Conservation (phyloP, 179 eudicot genomes). For the Beta macrorhiza region DNA sequence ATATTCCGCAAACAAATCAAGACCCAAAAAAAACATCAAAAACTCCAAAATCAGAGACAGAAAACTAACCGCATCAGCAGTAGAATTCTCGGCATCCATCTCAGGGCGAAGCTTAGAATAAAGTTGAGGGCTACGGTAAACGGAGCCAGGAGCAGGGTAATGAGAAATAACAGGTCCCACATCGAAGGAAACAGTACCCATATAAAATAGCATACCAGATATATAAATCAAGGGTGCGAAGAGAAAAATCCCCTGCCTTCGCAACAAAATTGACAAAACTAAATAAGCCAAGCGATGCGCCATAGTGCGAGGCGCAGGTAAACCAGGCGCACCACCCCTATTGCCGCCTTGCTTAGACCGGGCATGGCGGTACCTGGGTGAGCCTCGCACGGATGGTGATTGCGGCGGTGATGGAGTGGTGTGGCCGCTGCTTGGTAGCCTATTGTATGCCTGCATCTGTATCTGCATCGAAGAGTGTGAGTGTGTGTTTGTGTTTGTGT, state of each 20-base stretch:
- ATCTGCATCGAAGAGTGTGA: neutral
- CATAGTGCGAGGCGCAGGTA: constrained; percentile 37
- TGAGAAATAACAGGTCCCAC: constrained; percentile 61
- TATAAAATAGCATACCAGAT: constrained; percentile 77
- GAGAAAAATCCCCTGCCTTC: constrained; percentile 80
- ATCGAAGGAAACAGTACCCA: constrained; percentile 89
- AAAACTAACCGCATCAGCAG: constrained; percentile 72
- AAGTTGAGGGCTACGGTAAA: constrained; percentile 80
- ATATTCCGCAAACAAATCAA: neutral
- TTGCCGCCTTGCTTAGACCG: constrained; percentile 38
- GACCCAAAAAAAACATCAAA: neutral
- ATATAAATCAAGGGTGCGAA: constrained; percentile 87
- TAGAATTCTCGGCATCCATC: constrained; percentile 78
- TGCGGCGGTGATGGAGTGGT: constrained; percentile 69
- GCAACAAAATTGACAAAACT: constrained; percentile 65
- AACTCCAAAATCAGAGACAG: neutral
- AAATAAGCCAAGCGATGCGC: constrained; percentile 66
- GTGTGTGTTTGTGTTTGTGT: neutral
- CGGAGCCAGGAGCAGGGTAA: constrained; percentile 64
- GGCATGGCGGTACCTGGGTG: constrained; percentile 58
- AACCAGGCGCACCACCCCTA: neutral
- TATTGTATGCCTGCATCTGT: constrained; percentile 64
- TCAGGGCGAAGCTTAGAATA: constrained; percentile 70
- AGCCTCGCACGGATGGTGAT: constrained; percentile 54
- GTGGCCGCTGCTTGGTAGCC: constrained; percentile 73